phyloP scores from a whole-genome alignment of 805 yeast species.

The Wickerhamiella vanderwaltii region DNA sequence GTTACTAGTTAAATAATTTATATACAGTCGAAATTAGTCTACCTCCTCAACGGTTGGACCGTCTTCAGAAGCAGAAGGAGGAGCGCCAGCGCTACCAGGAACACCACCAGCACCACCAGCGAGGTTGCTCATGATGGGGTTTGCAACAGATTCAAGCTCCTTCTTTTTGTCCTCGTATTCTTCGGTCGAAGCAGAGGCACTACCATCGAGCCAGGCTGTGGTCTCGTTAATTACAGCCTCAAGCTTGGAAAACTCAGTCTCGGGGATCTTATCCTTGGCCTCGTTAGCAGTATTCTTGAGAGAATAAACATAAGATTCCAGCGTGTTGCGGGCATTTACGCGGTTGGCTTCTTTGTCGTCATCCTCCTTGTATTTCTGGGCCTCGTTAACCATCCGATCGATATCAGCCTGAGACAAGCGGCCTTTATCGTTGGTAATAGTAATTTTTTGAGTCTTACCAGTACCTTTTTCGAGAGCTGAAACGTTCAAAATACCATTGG shows the following conservation, averaged over 20 bases:
- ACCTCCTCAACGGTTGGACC: slow-evolving; percentile 76
- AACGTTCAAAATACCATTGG: slow-evolving; percentile 94
- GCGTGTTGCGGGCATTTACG: slow-evolving; percentile 85
- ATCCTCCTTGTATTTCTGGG: slow-evolving; percentile 94
- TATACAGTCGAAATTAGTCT: slow-evolving; percentile 24
- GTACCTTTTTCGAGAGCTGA: slow-evolving; percentile 97
- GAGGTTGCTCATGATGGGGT: slow-evolving; percentile 92
- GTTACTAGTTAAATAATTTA: too few species aligned
- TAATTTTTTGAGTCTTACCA: slow-evolving; percentile 92
- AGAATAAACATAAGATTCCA: slow-evolving; percentile 90
- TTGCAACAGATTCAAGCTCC: slow-evolving; percentile 87
- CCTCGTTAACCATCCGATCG: slow-evolving; percentile 95
- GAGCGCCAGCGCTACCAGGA: too few species aligned
- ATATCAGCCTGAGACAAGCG: slow-evolving; percentile 96
- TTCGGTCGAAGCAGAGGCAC: slow-evolving; percentile 62
- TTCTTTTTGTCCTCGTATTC: slow-evolving; percentile 88
- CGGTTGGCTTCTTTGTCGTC: slow-evolving; percentile 91
- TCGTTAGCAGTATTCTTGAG: slow-evolving; percentile 73
- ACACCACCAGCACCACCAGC: slow-evolving; percentile 50
- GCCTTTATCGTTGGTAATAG: slow-evolving; percentile 97
- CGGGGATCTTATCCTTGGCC: slow-evolving; percentile 53
- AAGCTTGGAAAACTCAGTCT: slow-evolving; percentile 23
- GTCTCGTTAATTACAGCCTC: slow-evolving; percentile 25
- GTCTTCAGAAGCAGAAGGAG: slow-evolving; percentile 41
- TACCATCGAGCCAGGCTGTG: slow-evolving; percentile 70